Conservation (phyloP, 2,329 filamentous ascomycete species). For the Chrysoporthe deuterocubensis region DNA sequence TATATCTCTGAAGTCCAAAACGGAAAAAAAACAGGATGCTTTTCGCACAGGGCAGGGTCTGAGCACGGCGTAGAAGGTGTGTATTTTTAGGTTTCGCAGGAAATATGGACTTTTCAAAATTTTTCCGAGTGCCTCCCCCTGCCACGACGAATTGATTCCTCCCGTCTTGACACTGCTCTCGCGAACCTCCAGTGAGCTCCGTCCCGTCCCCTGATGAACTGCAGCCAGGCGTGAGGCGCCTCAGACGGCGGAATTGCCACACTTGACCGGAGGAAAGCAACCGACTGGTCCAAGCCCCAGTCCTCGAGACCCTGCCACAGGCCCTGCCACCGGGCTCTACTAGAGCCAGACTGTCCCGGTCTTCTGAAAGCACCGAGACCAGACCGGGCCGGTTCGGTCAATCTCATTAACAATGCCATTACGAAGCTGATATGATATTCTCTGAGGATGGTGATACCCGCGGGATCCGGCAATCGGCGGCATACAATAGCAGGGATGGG, state of each 20-base stretch:
- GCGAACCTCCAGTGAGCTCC: neutral
- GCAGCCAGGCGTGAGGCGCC: too few species aligned
- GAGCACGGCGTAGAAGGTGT: conserved; percentile 29
- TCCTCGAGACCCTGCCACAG: too few species aligned
- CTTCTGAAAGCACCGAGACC: neutral
- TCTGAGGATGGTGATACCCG: neutral
- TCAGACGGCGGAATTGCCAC: too few species aligned
- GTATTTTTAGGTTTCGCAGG: conserved; percentile 26
- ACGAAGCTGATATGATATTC: neutral
- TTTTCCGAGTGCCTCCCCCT: conserved; percentile 5
- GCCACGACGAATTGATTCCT: neutral
- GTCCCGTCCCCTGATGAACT: neutral
- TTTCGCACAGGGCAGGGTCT: conserved; percentile 27
- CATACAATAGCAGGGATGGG: neutral
- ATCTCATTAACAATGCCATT: conserved; percentile 2
- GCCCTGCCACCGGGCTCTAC: too few species aligned
- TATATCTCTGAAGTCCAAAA: too few species aligned
- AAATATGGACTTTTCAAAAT: conserved; percentile 24
- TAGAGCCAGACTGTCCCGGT: too few species aligned
- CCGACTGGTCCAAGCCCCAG: neutral
- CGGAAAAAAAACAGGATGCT: conserved; percentile 19
- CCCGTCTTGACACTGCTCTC: neutral
- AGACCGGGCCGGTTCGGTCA: conserved; percentile 21
- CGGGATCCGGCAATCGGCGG: conserved; percentile 10
- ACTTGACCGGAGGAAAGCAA: neutral